Evolutionary conservation across 2,329 filamentous ascomycete genomes (phyloP), one percentile per base, ranked within the genome.

Genomic region (Graphium sp.): DNA sequence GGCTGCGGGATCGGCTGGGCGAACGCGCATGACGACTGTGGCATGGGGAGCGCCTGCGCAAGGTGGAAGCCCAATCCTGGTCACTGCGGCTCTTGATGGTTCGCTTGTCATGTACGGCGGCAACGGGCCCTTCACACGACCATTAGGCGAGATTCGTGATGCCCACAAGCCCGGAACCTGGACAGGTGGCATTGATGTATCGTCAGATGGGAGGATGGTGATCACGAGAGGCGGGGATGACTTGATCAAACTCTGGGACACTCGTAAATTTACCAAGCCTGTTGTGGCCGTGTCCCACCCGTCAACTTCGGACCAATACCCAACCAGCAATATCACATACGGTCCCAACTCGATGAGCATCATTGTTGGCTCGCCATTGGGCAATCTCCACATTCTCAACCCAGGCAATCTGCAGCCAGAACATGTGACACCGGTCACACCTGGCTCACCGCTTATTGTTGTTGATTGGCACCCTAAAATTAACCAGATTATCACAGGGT

Each of bases 171-270:
- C 71, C 13, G 72, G 80, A 44, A 87, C 84, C 2, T 95, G 89
- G 84, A 94, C 87, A 2, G 77, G 84, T 30, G 85, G 87, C 4
- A 55, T 98, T 24, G 85, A 92, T 43, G 78, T 98, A 41, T 95
- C 87, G 39, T 61, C 74, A 1, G 89, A 95, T 48, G 89, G 89
- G 7, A 70, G 87, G 33, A 76, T 94, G 56, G 72, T 95, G 4
- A 77, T 94, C 6, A 93, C 84, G 1, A 66, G 84, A 39, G 89
- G 89, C 31, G 87, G 85, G 28, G 89, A 98, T 50, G 73, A 91
- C 45, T 66, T 79, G 2, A 87, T 98, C 51, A 95, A 95, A 55
- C 63, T 94, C 2, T 98, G 89, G 89, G 89, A 98, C 48, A 91
- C 77, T 4, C 73, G 89, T 33, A 95, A 94, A 45, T 92, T 98